Evolutionary conservation across 768 basidiomycete species (phyloP).

Genomic region (Calvatia gigantea): DNA sequence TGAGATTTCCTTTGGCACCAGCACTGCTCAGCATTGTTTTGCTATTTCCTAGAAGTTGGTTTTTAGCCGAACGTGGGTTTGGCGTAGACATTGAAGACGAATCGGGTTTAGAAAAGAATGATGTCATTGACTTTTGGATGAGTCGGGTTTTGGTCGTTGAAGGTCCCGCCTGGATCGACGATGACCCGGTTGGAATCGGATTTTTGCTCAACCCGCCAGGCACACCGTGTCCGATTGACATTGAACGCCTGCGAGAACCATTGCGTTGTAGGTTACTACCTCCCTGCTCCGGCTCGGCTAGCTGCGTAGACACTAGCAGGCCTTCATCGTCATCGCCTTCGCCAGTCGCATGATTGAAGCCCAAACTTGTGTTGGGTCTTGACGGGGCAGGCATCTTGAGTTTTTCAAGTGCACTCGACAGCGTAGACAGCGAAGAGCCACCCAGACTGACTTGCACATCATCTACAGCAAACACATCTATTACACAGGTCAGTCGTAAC

Average conservation of each 20-base stretch:
- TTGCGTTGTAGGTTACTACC: slow-evolving; percentile 1
- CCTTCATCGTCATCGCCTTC: slow-evolving; percentile 27
- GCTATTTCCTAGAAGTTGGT: neutral
- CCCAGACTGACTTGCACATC: slow-evolving; percentile 20
- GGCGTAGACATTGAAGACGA: slow-evolving; percentile 9
- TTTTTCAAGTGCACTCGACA: slow-evolving; percentile 68
- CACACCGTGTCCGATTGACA: slow-evolving; percentile 17
- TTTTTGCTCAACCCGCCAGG: slow-evolving; percentile 11
- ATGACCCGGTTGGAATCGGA: neutral
- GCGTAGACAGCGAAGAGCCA: slow-evolving; percentile 53
- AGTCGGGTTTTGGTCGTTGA: slow-evolving; percentile 17
- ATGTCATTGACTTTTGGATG: slow-evolving; percentile 26
- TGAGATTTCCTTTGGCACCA: slow-evolving; percentile 11
- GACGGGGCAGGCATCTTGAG: slow-evolving; percentile 63
- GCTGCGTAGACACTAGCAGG: slow-evolving; percentile 8
- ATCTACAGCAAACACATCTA: slow-evolving; percentile 15
- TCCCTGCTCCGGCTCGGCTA: slow-evolving; percentile 12
- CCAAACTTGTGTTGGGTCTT: slow-evolving; percentile 68
- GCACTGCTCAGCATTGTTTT: slow-evolving; percentile 13
- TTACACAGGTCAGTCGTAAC: slow-evolving; percentile 13
- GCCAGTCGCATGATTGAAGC: slow-evolving; percentile 45
- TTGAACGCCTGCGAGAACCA: slow-evolving; percentile 18
- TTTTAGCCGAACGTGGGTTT: slow-evolving; percentile 6
- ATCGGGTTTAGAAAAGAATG: slow-evolving; percentile 19
- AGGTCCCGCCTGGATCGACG: slow-evolving; percentile 7